phyloP scores from a whole-genome alignment of 768 basidiomycete species.

The Termitomyces titanicus region DNA sequence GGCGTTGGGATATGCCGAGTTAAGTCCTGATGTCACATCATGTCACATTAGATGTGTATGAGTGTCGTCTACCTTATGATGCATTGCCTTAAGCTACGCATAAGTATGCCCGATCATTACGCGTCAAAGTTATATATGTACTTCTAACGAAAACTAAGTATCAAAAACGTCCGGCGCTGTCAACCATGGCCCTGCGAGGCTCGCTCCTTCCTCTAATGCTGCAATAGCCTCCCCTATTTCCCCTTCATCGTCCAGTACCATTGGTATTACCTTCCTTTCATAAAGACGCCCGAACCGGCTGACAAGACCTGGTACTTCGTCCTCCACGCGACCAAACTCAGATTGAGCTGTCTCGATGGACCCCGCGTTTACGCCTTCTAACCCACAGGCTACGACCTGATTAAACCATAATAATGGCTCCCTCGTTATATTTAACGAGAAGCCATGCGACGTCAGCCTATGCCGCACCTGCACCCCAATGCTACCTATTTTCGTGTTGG shows the following conservation, averaged over 20 bases:
- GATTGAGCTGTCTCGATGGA: conserved; percentile 52
- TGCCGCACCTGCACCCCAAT: conserved; percentile 97
- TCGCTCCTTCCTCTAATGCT: conserved; percentile 43
- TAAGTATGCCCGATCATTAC: no score
- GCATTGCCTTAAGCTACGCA: no score
- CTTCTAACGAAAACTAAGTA: no score
- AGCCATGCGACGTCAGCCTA: conserved; percentile 91
- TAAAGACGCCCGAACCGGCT: conserved; percentile 43
- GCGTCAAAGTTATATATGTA: no score
- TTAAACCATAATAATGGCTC: conserved; percentile 87
- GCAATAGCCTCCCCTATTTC: conserved; percentile 46
- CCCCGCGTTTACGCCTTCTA: conserved; percentile 77
- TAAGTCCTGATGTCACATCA: no score
- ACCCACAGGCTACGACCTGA: conserved; percentile 85
- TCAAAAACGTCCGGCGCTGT: conserved; percentile 18
- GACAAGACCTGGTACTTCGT: conserved; percentile 51
- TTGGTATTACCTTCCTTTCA: conserved; percentile 42
- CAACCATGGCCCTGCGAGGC: conserved; percentile 38
- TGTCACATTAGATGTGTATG: no score
- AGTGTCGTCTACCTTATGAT: no score
- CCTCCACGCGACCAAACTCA: conserved; percentile 36
- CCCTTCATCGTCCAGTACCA: conserved; percentile 39
- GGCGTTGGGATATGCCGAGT: no score
- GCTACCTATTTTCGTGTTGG: conserved; percentile 84
- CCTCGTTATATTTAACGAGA: conserved; percentile 83